Evolutionary conservation across 169 alveolate species (phyloP).

Genomic region (Plasmodium adleri): DNA sequence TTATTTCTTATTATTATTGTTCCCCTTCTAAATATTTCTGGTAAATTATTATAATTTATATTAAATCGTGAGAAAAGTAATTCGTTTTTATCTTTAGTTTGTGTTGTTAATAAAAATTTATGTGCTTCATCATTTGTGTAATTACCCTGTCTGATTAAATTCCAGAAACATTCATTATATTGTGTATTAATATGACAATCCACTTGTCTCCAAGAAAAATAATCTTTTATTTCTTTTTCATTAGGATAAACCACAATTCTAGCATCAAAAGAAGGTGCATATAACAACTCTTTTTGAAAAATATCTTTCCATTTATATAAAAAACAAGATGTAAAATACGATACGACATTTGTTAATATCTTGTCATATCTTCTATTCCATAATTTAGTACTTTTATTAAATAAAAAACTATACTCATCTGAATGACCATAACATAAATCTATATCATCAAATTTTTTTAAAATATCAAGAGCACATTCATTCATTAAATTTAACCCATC

Average conservation of each 20-base stretch:
- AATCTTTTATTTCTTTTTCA: constrained; percentile 89
- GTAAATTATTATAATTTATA: constrained; percentile 91
- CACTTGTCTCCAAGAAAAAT: constrained; percentile 94
- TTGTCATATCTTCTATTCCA: constrained; percentile 85
- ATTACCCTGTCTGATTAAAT: constrained; percentile 90
- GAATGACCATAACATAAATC: constrained; percentile 96
- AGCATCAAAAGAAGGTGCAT: constrained; percentile 95
- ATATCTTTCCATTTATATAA: constrained; percentile 89
- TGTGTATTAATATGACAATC: constrained; percentile 97
- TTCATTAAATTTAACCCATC: constrained; percentile 92
- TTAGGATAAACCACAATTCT: constrained; percentile 94
- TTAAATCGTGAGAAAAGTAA: constrained; percentile 90
- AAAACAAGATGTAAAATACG: constrained; percentile 94
- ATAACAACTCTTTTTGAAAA: constrained; percentile 82
- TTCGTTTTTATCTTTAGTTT: constrained; percentile 92
- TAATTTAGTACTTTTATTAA: constrained; percentile 70
- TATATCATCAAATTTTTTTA: constrained; percentile 93
- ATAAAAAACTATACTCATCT: constrained; percentile 90
- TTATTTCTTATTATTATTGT: constrained; percentile 35
- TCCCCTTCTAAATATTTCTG: constrained; percentile 79
- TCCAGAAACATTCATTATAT: constrained; percentile 97
- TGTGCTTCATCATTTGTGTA: constrained; percentile 87
- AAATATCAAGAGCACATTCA: constrained; percentile 92
- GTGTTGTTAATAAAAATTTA: constrained; percentile 87
- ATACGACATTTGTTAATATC: constrained; percentile 91